These are phyloP conservation scores for Picea abies DNA, from an alignment of 83 land plant species.

Conservation along the genomic window DNA sequence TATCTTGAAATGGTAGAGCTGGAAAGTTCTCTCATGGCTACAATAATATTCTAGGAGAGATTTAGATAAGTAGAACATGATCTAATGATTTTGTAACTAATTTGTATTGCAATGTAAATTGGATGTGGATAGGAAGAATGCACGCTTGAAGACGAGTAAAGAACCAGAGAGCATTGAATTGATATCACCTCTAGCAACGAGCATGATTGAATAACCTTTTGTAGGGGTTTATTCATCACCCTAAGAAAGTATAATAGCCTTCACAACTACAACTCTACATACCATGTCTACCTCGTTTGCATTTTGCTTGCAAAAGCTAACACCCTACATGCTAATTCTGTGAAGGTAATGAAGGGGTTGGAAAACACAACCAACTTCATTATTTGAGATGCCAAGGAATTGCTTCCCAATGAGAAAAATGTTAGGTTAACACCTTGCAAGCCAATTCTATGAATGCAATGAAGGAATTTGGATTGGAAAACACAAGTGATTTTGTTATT, in stretches of 20 bases:
- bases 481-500: no score
- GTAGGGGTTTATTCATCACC: conserved; percentile 38
- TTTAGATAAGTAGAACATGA: not conserved
- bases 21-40: not conserved
- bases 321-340: no score
- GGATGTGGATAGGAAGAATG: not conserved
- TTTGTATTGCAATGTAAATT: not conserved
- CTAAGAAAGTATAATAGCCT: conserved; percentile 20
- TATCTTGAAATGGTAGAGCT: not conserved
- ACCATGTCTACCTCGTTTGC: conserved; percentile 45
- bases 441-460: no score
- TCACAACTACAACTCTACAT: conserved; percentile 47
- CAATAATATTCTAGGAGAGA: not conserved
- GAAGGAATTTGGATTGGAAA: no score
- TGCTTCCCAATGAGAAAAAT: conserved; percentile 2
- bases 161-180: conserved; percentile 54
- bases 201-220: conserved; percentile 53
- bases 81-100: not conserved
- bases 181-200: conserved; percentile 62
- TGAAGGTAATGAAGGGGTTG: not conserved
- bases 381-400: conserved; percentile 36
- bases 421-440: not conserved
- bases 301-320: conserved; percentile 11
- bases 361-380: conserved; percentile 31
- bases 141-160: conserved; percentile 19